Conservation (phyloP, 164 flowering plant genomes). For the Euptelea pleiosperma region DNA sequence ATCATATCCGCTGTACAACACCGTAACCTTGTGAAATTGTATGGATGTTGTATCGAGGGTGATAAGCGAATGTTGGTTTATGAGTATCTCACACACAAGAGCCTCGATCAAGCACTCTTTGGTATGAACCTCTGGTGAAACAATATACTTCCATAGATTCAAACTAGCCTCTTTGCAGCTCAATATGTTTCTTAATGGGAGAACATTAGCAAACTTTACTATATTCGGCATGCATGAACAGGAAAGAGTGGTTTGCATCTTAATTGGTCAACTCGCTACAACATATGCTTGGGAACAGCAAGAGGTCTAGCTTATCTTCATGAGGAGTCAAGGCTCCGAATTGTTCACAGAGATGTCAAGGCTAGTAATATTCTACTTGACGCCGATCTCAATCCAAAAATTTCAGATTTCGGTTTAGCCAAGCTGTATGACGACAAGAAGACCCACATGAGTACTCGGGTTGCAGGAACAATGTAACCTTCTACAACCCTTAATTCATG, state of each 20-base stretch:
- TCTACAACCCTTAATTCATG: neutral
- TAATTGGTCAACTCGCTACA: conserved; percentile 53
- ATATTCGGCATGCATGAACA: too few relatives aligned
- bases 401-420: conserved; percentile 73
- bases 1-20: conserved; percentile 85
- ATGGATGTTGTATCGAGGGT: conserved; percentile 80
- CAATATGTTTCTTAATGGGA: neutral
- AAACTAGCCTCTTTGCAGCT: neutral
- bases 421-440: conserved; percentile 59
- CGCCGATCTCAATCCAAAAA: conserved; percentile 50
- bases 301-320: conserved; percentile 79
- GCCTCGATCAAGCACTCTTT: conserved; percentile 76
- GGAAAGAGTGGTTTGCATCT: conserved; percentile 42
- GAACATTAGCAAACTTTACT: too few relatives aligned
- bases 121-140: conserved; percentile 29
- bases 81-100: conserved; percentile 67
- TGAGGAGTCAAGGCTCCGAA: conserved; percentile 63
- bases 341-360: conserved; percentile 78
- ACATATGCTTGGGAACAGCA: conserved; percentile 70
- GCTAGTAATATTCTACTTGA: conserved; percentile 81
- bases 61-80: conserved; percentile 65
- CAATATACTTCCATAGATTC: neutral
- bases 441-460: conserved; percentile 63
- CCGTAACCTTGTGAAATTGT: conserved; percentile 71
- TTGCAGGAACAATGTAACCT: conserved; percentile 63